Percentiles rank a stretch among this genome's conserved stretches.
These are phyloP conservation scores for Crithidia acanthocephali DNA, from an alignment of 208 protist species.

Conservation along the genomic window DNA sequence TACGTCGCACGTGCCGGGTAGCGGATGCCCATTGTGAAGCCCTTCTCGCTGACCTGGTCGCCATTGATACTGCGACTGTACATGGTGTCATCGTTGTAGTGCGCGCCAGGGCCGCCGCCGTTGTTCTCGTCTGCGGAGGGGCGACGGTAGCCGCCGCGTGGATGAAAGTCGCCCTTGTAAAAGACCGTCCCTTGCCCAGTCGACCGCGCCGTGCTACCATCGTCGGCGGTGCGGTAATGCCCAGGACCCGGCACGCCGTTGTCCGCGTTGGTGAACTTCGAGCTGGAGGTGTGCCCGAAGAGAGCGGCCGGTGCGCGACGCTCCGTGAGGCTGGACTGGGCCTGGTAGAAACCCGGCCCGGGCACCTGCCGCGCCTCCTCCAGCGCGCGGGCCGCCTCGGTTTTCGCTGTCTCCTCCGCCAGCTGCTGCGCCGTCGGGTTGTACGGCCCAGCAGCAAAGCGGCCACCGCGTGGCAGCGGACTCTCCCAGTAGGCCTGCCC, in stretches of 20 bases:
- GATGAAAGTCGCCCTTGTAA: slow-evolving; percentile 78
- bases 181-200: slow-evolving; percentile 46
- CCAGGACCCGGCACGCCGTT: slow-evolving; percentile 64
- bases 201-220: slow-evolving; percentile 8
- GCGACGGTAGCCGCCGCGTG: slow-evolving; percentile 27
- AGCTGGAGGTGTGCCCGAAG: slow-evolving; percentile 36
- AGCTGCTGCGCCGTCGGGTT: slow-evolving; percentile 31
- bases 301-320: slow-evolving; percentile 25
- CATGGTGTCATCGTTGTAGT: slow-evolving; percentile 62
- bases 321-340: slow-evolving; percentile 12
- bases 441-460: slow-evolving; percentile 43
- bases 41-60: slow-evolving; percentile 45
- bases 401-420: slow-evolving; percentile 14
- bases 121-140: slow-evolving; percentile 21
- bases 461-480: slow-evolving; percentile 25
- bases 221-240: slow-evolving; percentile 45
- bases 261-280: slow-evolving; percentile 30
- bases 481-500: slow-evolving; percentile 31
- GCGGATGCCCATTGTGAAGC: slow-evolving; percentile 72
- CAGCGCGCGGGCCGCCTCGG: slow-evolving; percentile 22
- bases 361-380: slow-evolving; percentile 13
- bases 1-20: slow-evolving; percentile 83
- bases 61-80: slow-evolving; percentile 63
- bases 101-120: slow-evolving; percentile 41
- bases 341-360: slow-evolving; percentile 30